Evolutionary conservation across 805 yeast species (phyloP).

Genomic region (Saccharomycodes ludwigii): DNA sequence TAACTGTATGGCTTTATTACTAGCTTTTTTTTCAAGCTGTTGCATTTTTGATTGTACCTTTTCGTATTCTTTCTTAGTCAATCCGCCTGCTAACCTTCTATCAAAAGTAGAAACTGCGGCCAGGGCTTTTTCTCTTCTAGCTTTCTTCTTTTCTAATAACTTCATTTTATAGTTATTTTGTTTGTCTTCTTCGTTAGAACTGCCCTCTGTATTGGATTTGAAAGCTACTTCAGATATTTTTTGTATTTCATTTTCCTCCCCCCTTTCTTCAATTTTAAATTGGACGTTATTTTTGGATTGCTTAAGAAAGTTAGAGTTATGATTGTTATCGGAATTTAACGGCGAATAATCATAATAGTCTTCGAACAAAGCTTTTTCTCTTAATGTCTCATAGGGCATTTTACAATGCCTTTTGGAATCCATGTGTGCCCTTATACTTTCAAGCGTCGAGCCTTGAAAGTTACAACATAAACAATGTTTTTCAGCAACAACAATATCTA

Average conservation of each 20-base stretch:
- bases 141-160: conserved; percentile 32
- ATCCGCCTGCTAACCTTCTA: conserved; percentile 41
- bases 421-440: conserved; percentile 86
- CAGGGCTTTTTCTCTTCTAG: conserved; percentile 29
- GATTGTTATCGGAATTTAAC: too few species aligned
- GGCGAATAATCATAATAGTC: conserved; percentile 78
- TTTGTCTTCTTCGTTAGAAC: too few species aligned
- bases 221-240: conserved; percentile 41
- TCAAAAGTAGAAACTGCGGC: conserved; percentile 62
- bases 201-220: conserved; percentile 28
- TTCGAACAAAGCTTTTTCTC: conserved; percentile 63
- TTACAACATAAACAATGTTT: conserved; percentile 72
- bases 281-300: conserved; percentile 22
- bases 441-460: conserved; percentile 74
- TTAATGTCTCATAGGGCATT: conserved; percentile 75
- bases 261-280: conserved; percentile 18
- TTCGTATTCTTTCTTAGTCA: conserved; percentile 47
- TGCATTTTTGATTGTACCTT: conserved; percentile 36
- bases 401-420: conserved; percentile 73
- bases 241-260: conserved; percentile 34
- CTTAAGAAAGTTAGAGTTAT: too few species aligned
- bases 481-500: conserved; percentile 73
- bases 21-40: conserved; percentile 32
- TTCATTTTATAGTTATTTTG: neutral
- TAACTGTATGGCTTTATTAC: conserved; percentile 21